Conservation (phyloP, 192 early-diverging fungal genomes). For the Backusella tuberculispora region DNA sequence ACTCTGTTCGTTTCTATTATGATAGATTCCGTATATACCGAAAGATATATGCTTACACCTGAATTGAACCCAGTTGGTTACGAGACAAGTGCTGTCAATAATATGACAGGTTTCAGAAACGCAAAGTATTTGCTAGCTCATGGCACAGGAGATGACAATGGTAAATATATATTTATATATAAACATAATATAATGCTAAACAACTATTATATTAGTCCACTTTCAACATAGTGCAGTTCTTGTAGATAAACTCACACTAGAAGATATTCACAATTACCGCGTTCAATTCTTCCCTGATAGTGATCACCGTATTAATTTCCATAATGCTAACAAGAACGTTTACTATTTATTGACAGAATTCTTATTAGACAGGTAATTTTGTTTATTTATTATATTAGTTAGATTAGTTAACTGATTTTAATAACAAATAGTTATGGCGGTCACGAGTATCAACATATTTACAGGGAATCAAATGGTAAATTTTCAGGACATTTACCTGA, state of each 20-base stretch:
- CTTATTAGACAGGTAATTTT: slow-evolving; percentile 38
- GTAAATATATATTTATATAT: slow-evolving; percentile 33
- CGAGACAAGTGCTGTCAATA: slow-evolving; percentile 68
- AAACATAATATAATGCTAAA: not conserved
- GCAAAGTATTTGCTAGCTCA: slow-evolving; percentile 86
- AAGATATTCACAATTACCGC: slow-evolving; percentile 77
- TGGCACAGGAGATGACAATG: slow-evolving; percentile 89
- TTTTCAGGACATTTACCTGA: slow-evolving; percentile 28
- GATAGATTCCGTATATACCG: slow-evolving; percentile 91
- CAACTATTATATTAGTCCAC: slow-evolving; percentile 64
- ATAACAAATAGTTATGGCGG: slow-evolving; percentile 37
- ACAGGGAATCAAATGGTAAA: slow-evolving; percentile 31
- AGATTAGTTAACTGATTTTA: not conserved
- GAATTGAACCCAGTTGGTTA: slow-evolving; percentile 79
- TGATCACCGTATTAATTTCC: slow-evolving; percentile 84
- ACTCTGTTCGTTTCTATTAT: too few relatives aligned
- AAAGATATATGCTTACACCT: slow-evolving; percentile 96
- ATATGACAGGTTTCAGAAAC: slow-evolving; percentile 83
- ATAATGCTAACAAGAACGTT: slow-evolving; percentile 72
- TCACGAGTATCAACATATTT: slow-evolving; percentile 40
- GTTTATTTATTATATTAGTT: not conserved
- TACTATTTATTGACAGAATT: slow-evolving; percentile 47
- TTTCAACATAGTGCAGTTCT: slow-evolving; percentile 89
- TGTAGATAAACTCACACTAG: slow-evolving; percentile 76
- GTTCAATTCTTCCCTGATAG: slow-evolving; percentile 90